These are phyloP conservation scores for Populus hybrid DNA, from an alignment of 441 rosid species.

Conservation along the genomic window DNA sequence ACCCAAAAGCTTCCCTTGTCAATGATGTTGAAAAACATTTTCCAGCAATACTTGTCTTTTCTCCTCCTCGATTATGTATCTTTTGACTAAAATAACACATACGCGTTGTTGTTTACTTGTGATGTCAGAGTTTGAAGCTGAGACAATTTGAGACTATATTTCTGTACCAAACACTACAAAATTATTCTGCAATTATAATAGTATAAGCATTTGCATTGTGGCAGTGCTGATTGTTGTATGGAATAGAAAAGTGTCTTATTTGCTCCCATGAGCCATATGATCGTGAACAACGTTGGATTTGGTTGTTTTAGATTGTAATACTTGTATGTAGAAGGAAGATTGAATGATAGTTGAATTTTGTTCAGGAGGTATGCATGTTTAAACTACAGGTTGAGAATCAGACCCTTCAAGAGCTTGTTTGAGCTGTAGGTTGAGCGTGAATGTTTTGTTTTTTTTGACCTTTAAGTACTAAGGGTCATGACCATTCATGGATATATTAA, in stretches of 20 bases:
- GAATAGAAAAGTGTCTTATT: background rate
- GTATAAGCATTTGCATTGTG: background rate
- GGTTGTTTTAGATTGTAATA: background rate
- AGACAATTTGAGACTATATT: background rate
- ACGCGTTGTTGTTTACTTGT: background rate
- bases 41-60: constrained; percentile 41
- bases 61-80: background rate
- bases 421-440: too few relatives aligned
- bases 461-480: too few relatives aligned
- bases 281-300: background rate
- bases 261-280: background rate
- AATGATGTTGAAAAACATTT: constrained; percentile 84
- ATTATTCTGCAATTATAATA: background rate
- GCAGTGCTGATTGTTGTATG: background rate
- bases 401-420: too few relatives aligned
- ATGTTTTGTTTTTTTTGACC: too few relatives aligned
- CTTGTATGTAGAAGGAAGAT: background rate
- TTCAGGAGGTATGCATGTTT: too few relatives aligned
- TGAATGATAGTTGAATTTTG: too few relatives aligned
- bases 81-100: too few relatives aligned
- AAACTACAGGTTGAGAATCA: too few relatives aligned
- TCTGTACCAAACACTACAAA: background rate
- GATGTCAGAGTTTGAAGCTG: background rate
- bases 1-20: constrained; percentile 81
- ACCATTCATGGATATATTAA: too few relatives aligned